Evolutionary conservation across 768 basidiomycete species (phyloP).

Genomic region (Mycena alexandri): DNA sequence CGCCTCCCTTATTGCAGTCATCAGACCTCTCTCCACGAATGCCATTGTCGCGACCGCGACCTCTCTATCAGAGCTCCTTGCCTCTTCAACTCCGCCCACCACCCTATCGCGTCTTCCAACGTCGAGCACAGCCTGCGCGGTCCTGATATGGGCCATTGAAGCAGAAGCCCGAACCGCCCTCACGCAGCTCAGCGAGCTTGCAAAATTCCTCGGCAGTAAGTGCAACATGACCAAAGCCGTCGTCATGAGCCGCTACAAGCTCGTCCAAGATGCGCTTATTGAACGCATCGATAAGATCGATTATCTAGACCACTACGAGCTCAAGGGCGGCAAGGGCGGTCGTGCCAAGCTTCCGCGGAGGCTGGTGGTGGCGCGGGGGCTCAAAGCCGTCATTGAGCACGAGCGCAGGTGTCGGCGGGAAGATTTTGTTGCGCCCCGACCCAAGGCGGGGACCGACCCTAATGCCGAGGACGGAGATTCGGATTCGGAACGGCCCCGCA

Average conservation of each 20-base stretch:
- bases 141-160: conserved; percentile 79
- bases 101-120: conserved; percentile 53
- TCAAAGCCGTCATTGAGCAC: conserved; percentile 78
- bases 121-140: conserved; percentile 72
- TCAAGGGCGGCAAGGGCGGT: conserved; percentile 62
- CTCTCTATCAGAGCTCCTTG: conserved; percentile 59
- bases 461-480: conserved; percentile 29
- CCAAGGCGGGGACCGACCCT: conserved; percentile 1
- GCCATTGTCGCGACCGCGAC: conserved; percentile 57
- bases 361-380: conserved; percentile 72
- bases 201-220: conserved; percentile 66
- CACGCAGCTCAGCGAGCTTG: conserved; percentile 67
- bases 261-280: conserved; percentile 70
- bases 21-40: conserved; percentile 50
- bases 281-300: conserved; percentile 75
- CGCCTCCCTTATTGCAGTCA: conserved; percentile 55
- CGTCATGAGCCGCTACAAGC: conserved; percentile 79
- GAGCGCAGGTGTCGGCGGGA: conserved; percentile 71
- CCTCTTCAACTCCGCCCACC: conserved; percentile 53
- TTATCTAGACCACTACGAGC: conserved; percentile 75
- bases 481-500: conserved; percentile 39
- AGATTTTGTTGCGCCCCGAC: conserved; percentile 41
- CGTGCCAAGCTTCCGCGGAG: conserved; percentile 74
- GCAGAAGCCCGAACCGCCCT: conserved; percentile 68
- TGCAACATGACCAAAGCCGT: conserved; percentile 64